Conservation (phyloP, 371 early-diverging fungal species). For the Mucor lusitanicus region DNA sequence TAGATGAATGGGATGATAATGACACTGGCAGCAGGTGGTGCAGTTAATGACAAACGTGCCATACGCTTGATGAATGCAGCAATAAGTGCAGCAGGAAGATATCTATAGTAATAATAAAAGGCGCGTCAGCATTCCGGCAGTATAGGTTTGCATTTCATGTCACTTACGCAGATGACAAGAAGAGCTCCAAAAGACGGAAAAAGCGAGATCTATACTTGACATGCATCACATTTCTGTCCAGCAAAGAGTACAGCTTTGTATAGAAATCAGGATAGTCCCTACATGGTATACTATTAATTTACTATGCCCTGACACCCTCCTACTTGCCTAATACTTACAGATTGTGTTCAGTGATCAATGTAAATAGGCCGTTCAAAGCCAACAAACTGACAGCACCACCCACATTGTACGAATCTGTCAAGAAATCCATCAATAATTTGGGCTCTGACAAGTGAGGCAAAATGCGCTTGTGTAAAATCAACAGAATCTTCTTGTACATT, state of each 20-base stretch:
- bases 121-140: neutral
- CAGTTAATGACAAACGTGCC: slow-evolving; percentile 78
- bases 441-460: slow-evolving; percentile 84
- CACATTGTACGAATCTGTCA: slow-evolving; percentile 83
- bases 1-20: slow-evolving; percentile 87
- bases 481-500: slow-evolving; percentile 78
- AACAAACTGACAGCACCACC: slow-evolving; percentile 86
- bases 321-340: slow-evolving; percentile 54
- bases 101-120: slow-evolving; percentile 43
- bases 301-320: neutral
- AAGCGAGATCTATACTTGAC: slow-evolving; percentile 92
- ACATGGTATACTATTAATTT: neutral
- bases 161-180: slow-evolving; percentile 84
- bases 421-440: slow-evolving; percentile 83
- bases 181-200: slow-evolving; percentile 85
- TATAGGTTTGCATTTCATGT: neutral
- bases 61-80: slow-evolving; percentile 93
- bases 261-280: slow-evolving; percentile 97
- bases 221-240: slow-evolving; percentile 86
- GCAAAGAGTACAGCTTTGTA: slow-evolving; percentile 84
- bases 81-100: slow-evolving; percentile 84
- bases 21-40: slow-evolving; percentile 86
- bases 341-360: slow-evolving; percentile 88
- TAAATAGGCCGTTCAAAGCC: slow-evolving; percentile 92
- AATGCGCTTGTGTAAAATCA: slow-evolving; percentile 82